Evolutionary conservation across 352 stramenopile genomes (phyloP).

Genomic region (Phytophthora idaei): DNA sequence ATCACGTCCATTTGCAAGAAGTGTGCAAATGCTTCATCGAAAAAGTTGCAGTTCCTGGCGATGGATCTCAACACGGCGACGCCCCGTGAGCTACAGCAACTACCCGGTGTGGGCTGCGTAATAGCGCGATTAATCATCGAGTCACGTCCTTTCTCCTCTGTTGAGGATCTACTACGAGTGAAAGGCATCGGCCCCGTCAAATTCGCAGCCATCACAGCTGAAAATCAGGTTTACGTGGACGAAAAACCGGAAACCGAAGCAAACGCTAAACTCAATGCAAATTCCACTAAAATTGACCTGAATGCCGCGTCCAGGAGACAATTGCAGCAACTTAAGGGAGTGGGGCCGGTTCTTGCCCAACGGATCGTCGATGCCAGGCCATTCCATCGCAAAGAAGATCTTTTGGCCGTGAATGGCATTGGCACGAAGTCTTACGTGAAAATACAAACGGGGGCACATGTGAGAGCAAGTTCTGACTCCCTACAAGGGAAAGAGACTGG

Average conservation of each 20-base stretch:
- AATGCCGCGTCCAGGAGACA: constrained; percentile 49
- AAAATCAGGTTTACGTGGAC: constrained; percentile 32
- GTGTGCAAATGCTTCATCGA: constrained; percentile 32
- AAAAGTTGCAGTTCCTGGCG: constrained; percentile 16
- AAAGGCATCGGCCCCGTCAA: constrained; percentile 50
- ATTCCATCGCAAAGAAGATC: constrained; percentile 53
- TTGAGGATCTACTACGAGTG: constrained; percentile 48
- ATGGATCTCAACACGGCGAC: constrained; percentile 47
- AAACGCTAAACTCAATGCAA: constrained; percentile 12
- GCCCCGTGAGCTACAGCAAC: constrained; percentile 33
- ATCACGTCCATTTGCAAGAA: constrained; percentile 40
- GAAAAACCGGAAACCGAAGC: constrained; percentile 4
- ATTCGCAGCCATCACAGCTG: constrained; percentile 33
- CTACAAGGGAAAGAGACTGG: neutral
- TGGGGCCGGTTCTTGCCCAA: constrained; percentile 46
- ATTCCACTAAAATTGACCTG: constrained; percentile 41
- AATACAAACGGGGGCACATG: constrained; percentile 31
- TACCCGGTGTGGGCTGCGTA: constrained; percentile 51
- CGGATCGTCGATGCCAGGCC: constrained; percentile 54
- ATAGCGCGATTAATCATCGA: constrained; percentile 49
- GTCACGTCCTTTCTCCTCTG: constrained; percentile 44
- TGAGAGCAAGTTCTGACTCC: constrained; percentile 12
- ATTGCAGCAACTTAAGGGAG: constrained; percentile 44
- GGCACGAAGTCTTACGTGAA: constrained; percentile 47
- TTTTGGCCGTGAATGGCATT: constrained; percentile 59